A percentile compares a stretch with the other conserved stretches of the same genome.
Conservation (phyloP, 352 stramenopile genomes). For the Globisporangium barbulae region DNA sequence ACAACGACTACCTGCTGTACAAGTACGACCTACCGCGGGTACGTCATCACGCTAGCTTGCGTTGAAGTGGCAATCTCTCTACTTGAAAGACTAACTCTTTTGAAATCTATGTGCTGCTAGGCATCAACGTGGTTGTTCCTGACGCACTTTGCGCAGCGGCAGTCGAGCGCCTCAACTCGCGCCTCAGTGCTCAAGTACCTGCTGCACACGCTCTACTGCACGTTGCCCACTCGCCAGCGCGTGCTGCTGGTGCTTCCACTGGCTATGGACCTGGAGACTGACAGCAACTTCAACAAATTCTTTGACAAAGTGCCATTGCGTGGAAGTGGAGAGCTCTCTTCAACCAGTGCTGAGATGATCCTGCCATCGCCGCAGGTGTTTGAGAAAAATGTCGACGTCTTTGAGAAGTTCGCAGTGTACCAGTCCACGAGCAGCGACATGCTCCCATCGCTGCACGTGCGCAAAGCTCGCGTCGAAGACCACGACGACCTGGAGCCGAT, state of each 20-base stretch:
- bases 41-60: conserved; percentile 4
- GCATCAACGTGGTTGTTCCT: conserved; percentile 51
- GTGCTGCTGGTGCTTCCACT: conserved; percentile 56
- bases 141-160: conserved; percentile 51
- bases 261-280: conserved; percentile 39
- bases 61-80: background rate
- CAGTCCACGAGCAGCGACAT: conserved; percentile 34
- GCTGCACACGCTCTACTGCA: conserved; percentile 49
- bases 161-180: conserved; percentile 28
- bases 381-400: conserved; percentile 30
- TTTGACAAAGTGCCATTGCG: conserved; percentile 38
- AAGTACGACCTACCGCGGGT: conserved; percentile 56
- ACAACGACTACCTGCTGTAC: conserved; percentile 37
- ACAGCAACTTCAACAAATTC: conserved; percentile 55
- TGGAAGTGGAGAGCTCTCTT: background rate
- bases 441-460: conserved; percentile 47
- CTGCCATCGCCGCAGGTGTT: conserved; percentile 21
- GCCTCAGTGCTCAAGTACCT: conserved; percentile 47
- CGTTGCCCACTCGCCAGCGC: conserved; percentile 32
- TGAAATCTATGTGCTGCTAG: conserved; percentile 9
- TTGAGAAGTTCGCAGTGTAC: conserved; percentile 49
- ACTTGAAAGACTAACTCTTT: background rate
- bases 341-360: conserved; percentile 13
- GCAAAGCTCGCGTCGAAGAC: conserved; percentile 73
- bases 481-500: conserved; percentile 80